These are phyloP conservation scores for Alternaria alternata DNA, from an alignment of 2,329 filamentous ascomycete genomes.

Conservation along the genomic window DNA sequence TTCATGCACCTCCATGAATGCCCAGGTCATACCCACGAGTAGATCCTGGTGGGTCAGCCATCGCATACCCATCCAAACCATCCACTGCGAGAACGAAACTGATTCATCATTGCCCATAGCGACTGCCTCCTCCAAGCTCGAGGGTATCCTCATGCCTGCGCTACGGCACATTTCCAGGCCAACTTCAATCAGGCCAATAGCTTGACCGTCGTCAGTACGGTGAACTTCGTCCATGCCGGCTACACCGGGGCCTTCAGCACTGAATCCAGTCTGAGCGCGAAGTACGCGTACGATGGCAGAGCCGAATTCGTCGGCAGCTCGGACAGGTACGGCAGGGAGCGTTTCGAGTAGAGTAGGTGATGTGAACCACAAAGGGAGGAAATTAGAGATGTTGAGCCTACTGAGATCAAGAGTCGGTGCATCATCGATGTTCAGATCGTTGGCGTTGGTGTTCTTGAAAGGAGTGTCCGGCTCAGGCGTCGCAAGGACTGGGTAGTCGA, in stretches of 20 bases:
- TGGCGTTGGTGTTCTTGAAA: not conserved
- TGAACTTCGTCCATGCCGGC: slow-evolving; percentile 54
- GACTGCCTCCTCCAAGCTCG: slow-evolving; percentile 36
- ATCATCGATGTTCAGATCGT: not conserved
- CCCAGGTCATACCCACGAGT: slow-evolving; percentile 46
- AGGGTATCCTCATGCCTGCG: slow-evolving; percentile 22
- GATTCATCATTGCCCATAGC: slow-evolving; percentile 48
- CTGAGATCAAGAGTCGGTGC: not conserved
- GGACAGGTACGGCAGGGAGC: slow-evolving; percentile 48
- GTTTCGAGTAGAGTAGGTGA: slow-evolving; percentile 50
- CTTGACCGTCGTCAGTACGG: slow-evolving; percentile 29
- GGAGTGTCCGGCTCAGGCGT: not conserved
- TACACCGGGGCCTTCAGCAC: slow-evolving; percentile 45
- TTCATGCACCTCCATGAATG: slow-evolving; percentile 39
- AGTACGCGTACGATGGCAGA: slow-evolving; percentile 52
- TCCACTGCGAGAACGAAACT: slow-evolving; percentile 37
- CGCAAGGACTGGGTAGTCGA: slow-evolving; percentile 20
- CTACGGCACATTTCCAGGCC: slow-evolving; percentile 40
- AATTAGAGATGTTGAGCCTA: slow-evolving; percentile 7
- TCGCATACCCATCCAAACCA: slow-evolving; percentile 24
- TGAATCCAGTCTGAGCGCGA: slow-evolving; percentile 53
- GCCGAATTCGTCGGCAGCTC: slow-evolving; percentile 42
- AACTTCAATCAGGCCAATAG: slow-evolving; percentile 45
- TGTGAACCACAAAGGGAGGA: slow-evolving; percentile 53
- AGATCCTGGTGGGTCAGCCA: slow-evolving; percentile 32